phyloP scores from a whole-genome alignment of 2,329 filamentous ascomycete species.

The Botrytis fabae region DNA sequence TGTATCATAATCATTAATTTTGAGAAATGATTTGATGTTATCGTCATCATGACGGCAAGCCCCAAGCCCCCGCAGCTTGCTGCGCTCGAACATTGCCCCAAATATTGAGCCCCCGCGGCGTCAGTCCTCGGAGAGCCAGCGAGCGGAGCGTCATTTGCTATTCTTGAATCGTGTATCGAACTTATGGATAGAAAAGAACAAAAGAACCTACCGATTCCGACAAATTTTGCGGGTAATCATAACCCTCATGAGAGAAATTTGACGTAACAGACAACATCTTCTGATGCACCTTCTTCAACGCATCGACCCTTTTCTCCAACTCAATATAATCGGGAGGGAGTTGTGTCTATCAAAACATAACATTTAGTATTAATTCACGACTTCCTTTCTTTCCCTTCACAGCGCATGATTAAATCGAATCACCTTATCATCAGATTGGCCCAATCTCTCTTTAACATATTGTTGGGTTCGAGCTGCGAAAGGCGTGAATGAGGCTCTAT shows the following conservation, averaged over 20 bases:
- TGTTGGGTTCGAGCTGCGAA: constrained; percentile 94
- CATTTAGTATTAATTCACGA: constrained; percentile 9
- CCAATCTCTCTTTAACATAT: constrained; percentile 96
- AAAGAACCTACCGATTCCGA: constrained; percentile 42
- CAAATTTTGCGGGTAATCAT: constrained; percentile 96
- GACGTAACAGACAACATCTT: constrained; percentile 96
- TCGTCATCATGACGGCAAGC: background rate
- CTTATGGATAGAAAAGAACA: background rate
- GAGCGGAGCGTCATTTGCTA: background rate
- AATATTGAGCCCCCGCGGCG: background rate
- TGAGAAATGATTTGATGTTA: background rate
- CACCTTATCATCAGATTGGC: constrained; percentile 92
- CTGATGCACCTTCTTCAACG: constrained; percentile 93
- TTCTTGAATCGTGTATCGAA: background rate
- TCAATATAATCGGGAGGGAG: constrained; percentile 97
- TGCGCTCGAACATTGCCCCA: background rate
- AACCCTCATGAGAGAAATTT: constrained; percentile 85
- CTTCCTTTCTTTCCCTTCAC: background rate
- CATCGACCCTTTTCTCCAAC: constrained; percentile 97
- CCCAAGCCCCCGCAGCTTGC: background rate
- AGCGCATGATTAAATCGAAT: constrained; percentile 19
- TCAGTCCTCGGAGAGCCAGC: background rate
- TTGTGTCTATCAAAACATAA: constrained; percentile 69
- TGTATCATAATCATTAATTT: background rate
- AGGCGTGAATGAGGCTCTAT: constrained; percentile 81